Base-by-base conservation (phyloP, 345 rosid species). In the Lagerstroemia speciosa region DNA sequence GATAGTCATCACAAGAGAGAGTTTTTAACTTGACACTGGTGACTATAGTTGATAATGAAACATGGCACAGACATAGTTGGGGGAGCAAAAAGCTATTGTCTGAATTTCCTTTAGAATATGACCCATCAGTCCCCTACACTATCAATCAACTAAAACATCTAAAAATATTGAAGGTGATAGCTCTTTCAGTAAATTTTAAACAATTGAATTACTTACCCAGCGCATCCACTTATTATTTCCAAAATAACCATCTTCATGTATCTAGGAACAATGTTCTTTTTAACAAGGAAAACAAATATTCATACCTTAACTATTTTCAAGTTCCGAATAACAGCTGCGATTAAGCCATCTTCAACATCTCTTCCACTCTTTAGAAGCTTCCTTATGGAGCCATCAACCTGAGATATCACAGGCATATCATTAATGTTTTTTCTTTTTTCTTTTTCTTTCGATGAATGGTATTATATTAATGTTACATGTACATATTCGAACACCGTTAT, bases 221-320 rank as follows among this genome's bases (percentile, higher is more conserved):
- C 14, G 0, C 16, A 14, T 31, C 34, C 66, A 33, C 38, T 12
- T 17, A 36, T 20, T 20, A 8, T 6, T 65, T 26, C 50, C 50
- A 11, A 38, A 24, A 11, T 65, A 65, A 37, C 10, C 16, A 40
- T 38, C 32, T 27, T 9, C 32, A 31, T 36, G 2, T 65, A 24
- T 22, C 48, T 22, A 65, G 26, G 10, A 36, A 63, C n/a, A 34
- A 37, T 40, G 50, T 10, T 24, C 32, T 1, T 38, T 48, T 53
- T 68, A 37, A 76, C 26, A 6, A 48, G 55, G 24, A 48, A 48
- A 71, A 27, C 71, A 41, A 71, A 73, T 72, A 27, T 73, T 67
- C 72, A 78, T 75, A 93, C 99, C 86, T 81, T 79, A 83, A 94
- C 81, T 73, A 63, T 64, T 80, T 91, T 94, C 79, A 94, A 83